Evolutionary conservation across 257 asterid species (phyloP).

Genomic region (Nicotiana noctiflora): DNA sequence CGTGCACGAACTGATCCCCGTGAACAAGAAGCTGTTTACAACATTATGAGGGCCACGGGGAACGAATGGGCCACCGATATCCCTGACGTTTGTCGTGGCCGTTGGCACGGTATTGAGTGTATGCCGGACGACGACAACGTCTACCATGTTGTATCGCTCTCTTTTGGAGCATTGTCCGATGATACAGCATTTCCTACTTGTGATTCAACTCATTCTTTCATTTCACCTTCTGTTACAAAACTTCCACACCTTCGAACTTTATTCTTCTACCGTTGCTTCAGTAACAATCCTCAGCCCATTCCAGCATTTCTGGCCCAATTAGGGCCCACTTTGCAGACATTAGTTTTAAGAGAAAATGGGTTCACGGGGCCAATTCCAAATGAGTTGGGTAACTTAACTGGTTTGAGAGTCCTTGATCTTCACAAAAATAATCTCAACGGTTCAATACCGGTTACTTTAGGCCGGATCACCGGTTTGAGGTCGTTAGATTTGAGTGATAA

Average conservation of each 20-base stretch:
- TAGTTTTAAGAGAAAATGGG: conserved; percentile 73
- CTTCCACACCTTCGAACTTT: conserved; percentile 69
- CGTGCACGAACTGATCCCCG: conserved; percentile 43
- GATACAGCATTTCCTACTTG: conserved; percentile 92
- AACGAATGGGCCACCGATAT: conserved; percentile 83
- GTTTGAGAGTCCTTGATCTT: conserved; percentile 59
- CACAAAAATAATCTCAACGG: conserved; percentile 69
- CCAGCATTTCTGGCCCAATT: conserved; percentile 62
- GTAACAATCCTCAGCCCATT: conserved; percentile 55
- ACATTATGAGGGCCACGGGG: conserved; percentile 86
- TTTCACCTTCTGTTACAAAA: conserved; percentile 62
- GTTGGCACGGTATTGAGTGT: conserved; percentile 97
- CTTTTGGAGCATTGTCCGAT: conserved; percentile 76
- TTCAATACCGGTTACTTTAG: conserved; percentile 53
- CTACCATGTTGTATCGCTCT: conserved; percentile 69
- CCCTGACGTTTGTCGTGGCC: conserved; percentile 72
- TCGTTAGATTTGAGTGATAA: conserved; percentile 72
- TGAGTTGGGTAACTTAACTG: conserved; percentile 59
- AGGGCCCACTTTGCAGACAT: conserved; percentile 48
- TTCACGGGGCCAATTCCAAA: conserved; percentile 60
- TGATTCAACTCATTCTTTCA: conserved; percentile 34
- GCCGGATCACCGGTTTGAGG: conserved; percentile 40
- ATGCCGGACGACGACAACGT: conserved; percentile 70
- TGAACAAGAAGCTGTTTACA: conserved; percentile 73
- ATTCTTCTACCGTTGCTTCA: conserved; percentile 70